Evolutionary conservation across 768 basidiomycete species (phyloP).

Genomic region (Antrodiella citrinella): DNA sequence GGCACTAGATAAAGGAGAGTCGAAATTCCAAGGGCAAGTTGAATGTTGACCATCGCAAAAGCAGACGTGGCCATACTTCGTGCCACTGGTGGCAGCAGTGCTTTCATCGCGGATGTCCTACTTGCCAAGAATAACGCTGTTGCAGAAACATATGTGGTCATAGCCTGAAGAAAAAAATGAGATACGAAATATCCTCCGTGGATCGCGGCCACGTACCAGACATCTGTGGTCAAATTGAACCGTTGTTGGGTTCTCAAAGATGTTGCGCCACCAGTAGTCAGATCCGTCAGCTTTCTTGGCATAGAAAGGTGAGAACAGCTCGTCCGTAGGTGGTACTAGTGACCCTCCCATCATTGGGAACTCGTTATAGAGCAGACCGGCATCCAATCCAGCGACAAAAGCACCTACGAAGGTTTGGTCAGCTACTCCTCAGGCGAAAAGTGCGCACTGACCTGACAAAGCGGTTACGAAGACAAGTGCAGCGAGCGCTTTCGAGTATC

Average conservation of each 20-base stretch:
- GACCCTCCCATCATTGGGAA: constrained; percentile 95
- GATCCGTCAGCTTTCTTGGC: constrained; percentile 58
- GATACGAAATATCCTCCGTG: not conserved
- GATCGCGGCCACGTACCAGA: constrained; percentile 48
- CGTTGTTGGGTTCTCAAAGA: constrained; percentile 95
- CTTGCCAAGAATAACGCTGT: constrained; percentile 55
- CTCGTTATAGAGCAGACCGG: constrained; percentile 95
- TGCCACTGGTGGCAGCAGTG: constrained; percentile 53
- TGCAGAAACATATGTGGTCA: constrained; percentile 71
- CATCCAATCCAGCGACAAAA: constrained; percentile 96
- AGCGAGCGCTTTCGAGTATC: constrained; percentile 52
- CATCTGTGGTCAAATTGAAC: constrained; percentile 96
- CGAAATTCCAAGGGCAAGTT: constrained; percentile 67
- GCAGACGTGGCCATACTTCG: constrained; percentile 45
- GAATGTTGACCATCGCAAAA: constrained; percentile 77
- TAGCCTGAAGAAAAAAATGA: constrained; percentile 45
- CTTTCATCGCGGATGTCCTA: constrained; percentile 37
- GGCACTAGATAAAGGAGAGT: constrained; percentile 93
- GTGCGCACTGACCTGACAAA: constrained; percentile 74
- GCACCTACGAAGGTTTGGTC: no score
- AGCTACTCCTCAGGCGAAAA: no score
- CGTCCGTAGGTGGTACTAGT: constrained; percentile 71
- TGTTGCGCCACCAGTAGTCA: constrained; percentile 92
- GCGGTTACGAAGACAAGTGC: constrained; percentile 87
- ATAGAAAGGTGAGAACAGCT: constrained; percentile 74